Conservation (phyloP, 2,329 filamentous ascomycete genomes). For the Pseudonectria buxi region DNA sequence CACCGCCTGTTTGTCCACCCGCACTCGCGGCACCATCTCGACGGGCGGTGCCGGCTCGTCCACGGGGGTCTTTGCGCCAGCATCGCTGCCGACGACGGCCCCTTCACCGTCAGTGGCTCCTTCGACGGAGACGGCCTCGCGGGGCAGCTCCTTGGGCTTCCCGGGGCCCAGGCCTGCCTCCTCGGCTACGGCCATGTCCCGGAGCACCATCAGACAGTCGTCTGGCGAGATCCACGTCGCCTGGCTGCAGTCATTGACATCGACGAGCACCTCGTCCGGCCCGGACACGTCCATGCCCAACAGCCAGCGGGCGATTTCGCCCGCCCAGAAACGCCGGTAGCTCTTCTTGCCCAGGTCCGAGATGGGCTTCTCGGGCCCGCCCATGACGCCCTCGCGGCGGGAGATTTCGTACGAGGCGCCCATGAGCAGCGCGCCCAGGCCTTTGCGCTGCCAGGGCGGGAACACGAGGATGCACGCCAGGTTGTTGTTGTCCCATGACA, state of each 20-base stretch:
- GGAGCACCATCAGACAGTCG: constrained; percentile 71
- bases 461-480: constrained; percentile 94
- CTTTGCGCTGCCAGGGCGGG: constrained; percentile 88
- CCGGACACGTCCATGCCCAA: constrained; percentile 37
- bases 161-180: constrained; percentile 45
- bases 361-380: constrained; percentile 90
- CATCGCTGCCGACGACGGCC: constrained; percentile 5
- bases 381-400: constrained; percentile 71
- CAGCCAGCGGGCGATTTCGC: constrained; percentile 70
- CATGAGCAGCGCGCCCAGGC: constrained; percentile 83
- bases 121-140: constrained; percentile 7
- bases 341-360: constrained; percentile 77
- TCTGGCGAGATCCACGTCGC: constrained; percentile 80
- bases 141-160: constrained; percentile 21
- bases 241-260: constrained; percentile 64
- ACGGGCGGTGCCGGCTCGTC: constrained; percentile 23
- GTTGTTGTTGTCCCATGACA: constrained; percentile 98
- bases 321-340: constrained; percentile 81
- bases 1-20: constrained; percentile 49
- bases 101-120: constrained; percentile 16
- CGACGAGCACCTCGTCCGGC: constrained; percentile 44
- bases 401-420: constrained; percentile 90
- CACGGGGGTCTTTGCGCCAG: constrained; percentile 16
- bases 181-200: constrained; percentile 69
- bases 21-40: constrained; percentile 38